These are phyloP conservation scores for sorghum (Sorghum bicolor) DNA, from an alignment of 176 grass and related monocot genomes.

Conservation along the genomic window Sorghum_bicolor_NCBIv3 NC_012870.2:78020501-78021000, in stretches of 20 bases:
- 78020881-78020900: constrained; percentile 82
- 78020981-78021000: constrained; percentile 66
- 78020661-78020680: constrained; percentile 29
- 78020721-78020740: neutral
- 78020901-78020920: constrained; percentile 33
- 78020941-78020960: constrained; percentile 65
- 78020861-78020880: constrained; percentile 77
- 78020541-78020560: neutral
- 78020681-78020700: constrained; percentile 16
- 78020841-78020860: constrained; percentile 87
- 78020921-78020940: constrained; percentile 76
- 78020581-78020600: constrained; percentile 21
- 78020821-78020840: constrained; percentile 79
- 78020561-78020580: constrained; percentile 39
- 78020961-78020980: constrained; percentile 62
- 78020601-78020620: constrained; percentile 34
- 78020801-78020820: constrained; percentile 91
- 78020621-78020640: constrained; percentile 46
- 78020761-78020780: constrained; percentile 10
- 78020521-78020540: neutral
- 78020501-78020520: constrained; percentile 18
- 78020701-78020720: constrained; percentile 1
- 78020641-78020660: constrained; percentile 17
- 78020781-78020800: constrained; percentile 68
- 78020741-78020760: neutral